These are phyloP conservation scores for Penicillium sp. DNA, from an alignment of 2,329 filamentous ascomycete genomes.

Conservation along the genomic window DNA sequence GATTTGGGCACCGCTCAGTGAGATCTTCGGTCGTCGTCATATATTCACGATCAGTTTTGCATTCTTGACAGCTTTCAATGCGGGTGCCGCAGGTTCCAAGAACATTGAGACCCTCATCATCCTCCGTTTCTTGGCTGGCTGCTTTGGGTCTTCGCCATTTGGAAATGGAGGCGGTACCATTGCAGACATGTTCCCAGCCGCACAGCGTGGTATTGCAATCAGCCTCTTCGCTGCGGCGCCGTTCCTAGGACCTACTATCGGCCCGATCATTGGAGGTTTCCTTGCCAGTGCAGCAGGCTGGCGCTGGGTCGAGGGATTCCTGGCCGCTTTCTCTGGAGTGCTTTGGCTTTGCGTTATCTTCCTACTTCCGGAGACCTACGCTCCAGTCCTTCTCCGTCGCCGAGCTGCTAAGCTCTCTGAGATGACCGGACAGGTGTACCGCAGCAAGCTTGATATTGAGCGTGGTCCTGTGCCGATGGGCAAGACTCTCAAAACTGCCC, in stretches of 20 bases:
- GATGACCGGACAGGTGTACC: conserved; percentile 34
- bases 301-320: conserved; percentile 66
- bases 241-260: conserved; percentile 63
- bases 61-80: conserved; percentile 61
- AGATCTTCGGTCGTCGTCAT: conserved; percentile 34
- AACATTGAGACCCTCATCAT: conserved; percentile 62
- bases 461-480: conserved; percentile 41
- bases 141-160: conserved; percentile 61
- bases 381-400: conserved; percentile 50
- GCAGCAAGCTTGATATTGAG: conserved; percentile 36
- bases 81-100: conserved; percentile 56
- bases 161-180: conserved; percentile 63
- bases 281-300: conserved; percentile 62
- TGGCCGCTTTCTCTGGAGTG: conserved; percentile 61
- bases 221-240: conserved; percentile 67
- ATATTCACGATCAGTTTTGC: conserved; percentile 30
- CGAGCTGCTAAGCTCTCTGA: conserved; percentile 41
- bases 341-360: conserved; percentile 46
- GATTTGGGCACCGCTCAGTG: conserved; percentile 41
- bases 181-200: conserved; percentile 58
- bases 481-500: conserved; percentile 45
- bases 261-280: conserved; percentile 68
- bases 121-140: conserved; percentile 64
- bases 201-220: conserved; percentile 57
- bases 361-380: conserved; percentile 39